Percentiles rank a stretch among this genome's conserved stretches.
phyloP scores from a whole-genome alignment of 331 rosid genomes.

The Dryas integrifolia region DNA sequence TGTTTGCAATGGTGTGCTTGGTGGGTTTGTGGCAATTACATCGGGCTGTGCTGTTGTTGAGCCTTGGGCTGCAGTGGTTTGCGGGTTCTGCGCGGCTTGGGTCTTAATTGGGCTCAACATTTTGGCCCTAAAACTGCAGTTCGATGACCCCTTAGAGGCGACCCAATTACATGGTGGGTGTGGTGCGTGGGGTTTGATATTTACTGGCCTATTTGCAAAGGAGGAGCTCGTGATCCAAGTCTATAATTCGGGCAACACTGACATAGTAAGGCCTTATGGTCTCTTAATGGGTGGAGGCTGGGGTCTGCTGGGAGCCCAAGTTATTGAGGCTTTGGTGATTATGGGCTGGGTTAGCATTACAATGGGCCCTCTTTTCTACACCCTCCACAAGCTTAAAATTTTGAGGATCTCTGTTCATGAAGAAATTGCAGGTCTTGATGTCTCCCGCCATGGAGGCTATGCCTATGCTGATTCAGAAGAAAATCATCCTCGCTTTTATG shows the following conservation, averaged over 20 bases:
- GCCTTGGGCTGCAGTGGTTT: constrained; percentile 69
- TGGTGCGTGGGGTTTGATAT: constrained; percentile 69
- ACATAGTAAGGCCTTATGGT: constrained; percentile 50
- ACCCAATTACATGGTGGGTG: constrained; percentile 77
- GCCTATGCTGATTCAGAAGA: constrained; percentile 52
- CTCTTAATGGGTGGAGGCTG: constrained; percentile 68
- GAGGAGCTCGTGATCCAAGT: constrained; percentile 54
- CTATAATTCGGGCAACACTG: constrained; percentile 33
- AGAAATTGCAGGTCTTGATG: constrained; percentile 64
- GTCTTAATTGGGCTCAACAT: constrained; percentile 59
- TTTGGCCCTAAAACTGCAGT: constrained; percentile 51
- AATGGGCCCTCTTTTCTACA: constrained; percentile 61
- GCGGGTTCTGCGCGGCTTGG: constrained; percentile 62
- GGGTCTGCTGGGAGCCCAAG: constrained; percentile 65
- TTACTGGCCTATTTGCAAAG: constrained; percentile 73
- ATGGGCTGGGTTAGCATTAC: constrained; percentile 63
- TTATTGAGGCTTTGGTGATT: constrained; percentile 47
- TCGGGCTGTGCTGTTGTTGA: constrained; percentile 76
- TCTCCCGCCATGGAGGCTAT: constrained; percentile 66
- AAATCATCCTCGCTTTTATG: constrained; percentile 21
- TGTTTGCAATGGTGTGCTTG: constrained; percentile 71
- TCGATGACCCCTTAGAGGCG: constrained; percentile 73
- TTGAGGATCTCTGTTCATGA: constrained; percentile 51
- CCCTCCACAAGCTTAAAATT: constrained; percentile 43
- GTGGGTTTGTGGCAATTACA: constrained; percentile 73